Evolutionary conservation across 192 early-diverging fungal species (phyloP), one percentile per base, ranked within the genome.

Genomic region (Coemansia sp.): DNA sequence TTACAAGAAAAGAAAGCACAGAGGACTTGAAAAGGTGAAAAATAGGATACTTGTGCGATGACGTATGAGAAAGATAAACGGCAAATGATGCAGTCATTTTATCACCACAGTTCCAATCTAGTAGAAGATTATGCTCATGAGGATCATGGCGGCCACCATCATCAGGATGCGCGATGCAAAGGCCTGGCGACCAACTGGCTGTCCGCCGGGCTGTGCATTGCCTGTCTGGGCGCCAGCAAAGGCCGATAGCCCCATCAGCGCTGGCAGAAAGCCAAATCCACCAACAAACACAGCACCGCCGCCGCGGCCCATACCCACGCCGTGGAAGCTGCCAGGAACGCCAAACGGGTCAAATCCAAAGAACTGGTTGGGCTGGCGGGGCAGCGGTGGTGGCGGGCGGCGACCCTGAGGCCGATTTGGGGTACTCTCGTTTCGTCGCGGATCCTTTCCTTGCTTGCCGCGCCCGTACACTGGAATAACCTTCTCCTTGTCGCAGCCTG

Each of bases 391-490:
- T 28, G 86, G 83, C 52, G 90, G 91, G 28, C 91, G 81, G 66
- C 89, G 91, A 47, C 89, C 91, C 11, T 88, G 82, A n/a, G 91
- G 91, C 20, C 91, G 84, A 25, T 82, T 87, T 26, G 90, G 90
- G 26, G 89, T 84, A 15, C 66, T 67, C 21, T 72, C 40, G 22
- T 75, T 69, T 7, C 67, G 64, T 25, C 82, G 75, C 57, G 91
- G 91, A 60, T 93, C 91, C 59, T 85, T 85, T 50, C 85, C 85
- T 61, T 91, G 88, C 63, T 84, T 85, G 25, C 91, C 91, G 28
- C 91, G 85, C 20, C 90, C 90, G 61, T 93, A 93, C 28, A 93
- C 84, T 0, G 91, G 91, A 60, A 93, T 91, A 20, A 93, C 89
- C 63, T 93, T 91, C 38, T 91, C 89, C 62, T 88, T 87, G 19